phyloP scores from a whole-genome alignment of 805 yeast genomes.

The Spencermartinsiella europaea region DNA sequence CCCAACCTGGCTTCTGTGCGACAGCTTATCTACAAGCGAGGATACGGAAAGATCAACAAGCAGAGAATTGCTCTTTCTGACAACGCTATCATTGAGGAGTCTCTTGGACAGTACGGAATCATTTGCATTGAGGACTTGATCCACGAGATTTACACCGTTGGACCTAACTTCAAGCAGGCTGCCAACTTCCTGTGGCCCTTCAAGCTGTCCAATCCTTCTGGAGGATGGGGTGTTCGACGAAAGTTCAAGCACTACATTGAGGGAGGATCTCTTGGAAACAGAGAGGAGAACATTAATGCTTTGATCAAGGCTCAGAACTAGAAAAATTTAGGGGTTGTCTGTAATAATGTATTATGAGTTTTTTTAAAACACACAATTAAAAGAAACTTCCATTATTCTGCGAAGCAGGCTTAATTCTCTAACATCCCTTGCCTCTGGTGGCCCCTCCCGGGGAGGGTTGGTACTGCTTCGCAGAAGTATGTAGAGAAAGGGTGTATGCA shows the following conservation, averaged over 20 bases:
- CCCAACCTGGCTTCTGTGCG: slow-evolving; percentile 70
- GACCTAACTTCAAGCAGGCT: slow-evolving; percentile 82
- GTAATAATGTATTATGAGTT: no score
- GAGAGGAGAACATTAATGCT: slow-evolving; percentile 73
- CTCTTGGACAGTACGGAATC: slow-evolving; percentile 71
- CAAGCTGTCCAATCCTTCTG: slow-evolving; percentile 76
- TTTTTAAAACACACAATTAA: no score
- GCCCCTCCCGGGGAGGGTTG: no score
- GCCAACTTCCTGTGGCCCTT: slow-evolving; percentile 84
- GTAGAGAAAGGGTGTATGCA: no score
- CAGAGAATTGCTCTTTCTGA: slow-evolving; percentile 71
- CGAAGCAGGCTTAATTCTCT: no score
- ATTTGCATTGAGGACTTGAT: slow-evolving; percentile 71
- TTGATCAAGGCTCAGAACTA: slow-evolving; percentile 72
- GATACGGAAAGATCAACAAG: slow-evolving; percentile 76
- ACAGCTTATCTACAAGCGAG: slow-evolving; percentile 76
- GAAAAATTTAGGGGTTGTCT: neutral
- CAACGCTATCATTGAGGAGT: slow-evolving; percentile 66
- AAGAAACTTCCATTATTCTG: no score
- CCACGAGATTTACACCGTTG: slow-evolving; percentile 79
- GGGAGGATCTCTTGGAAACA: slow-evolving; percentile 84
- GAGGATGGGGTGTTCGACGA: slow-evolving; percentile 78
- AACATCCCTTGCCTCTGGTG: no score
- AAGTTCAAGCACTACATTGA: slow-evolving; percentile 81
- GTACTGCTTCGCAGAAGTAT: no score